A percentile compares a stretch with the other conserved stretches of the same genome.
Evolutionary conservation across 2,329 filamentous ascomycete genomes (phyloP).

Genomic region (Aschersonia sp.): DNA sequence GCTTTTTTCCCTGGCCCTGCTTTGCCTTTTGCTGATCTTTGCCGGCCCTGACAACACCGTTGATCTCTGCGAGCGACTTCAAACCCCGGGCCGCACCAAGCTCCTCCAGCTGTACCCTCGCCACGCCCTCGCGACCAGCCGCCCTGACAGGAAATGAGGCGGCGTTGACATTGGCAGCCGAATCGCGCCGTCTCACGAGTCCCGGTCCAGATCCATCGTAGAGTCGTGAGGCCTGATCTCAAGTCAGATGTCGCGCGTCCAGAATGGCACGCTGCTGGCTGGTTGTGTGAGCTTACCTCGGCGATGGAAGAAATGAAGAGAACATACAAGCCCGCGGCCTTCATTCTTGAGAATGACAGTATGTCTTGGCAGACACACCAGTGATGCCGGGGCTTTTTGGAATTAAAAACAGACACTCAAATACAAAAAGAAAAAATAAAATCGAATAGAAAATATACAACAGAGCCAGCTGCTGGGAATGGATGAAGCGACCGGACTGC

Average conservation of each 20-base stretch:
- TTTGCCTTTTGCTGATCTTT: too few relatives aligned
- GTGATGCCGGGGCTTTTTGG: neutral
- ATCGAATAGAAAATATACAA: neutral
- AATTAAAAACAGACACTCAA: neutral
- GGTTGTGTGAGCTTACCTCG: constrained; percentile 5
- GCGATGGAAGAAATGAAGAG: constrained; percentile 7
- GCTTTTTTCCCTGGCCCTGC: too few relatives aligned
- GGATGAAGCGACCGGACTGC: neutral
- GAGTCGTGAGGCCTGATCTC: neutral
- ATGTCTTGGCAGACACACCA: neutral
- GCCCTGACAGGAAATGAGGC: too few relatives aligned
- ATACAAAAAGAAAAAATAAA: neutral
- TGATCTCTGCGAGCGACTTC: too few relatives aligned
- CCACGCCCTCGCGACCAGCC: too few relatives aligned
- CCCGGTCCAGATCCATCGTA: neutral
- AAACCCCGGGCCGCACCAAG: too few relatives aligned
- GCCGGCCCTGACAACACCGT: neutral
- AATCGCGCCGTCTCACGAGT: neutral
- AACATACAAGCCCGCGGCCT: constrained; percentile 6
- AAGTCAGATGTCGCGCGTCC: neutral
- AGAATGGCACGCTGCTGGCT: neutral
- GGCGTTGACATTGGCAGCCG: too few relatives aligned
- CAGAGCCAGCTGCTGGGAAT: neutral
- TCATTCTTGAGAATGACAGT: constrained; percentile 6
- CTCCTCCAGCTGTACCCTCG: too few relatives aligned